Evolutionary conservation across 2,329 filamentous ascomycete species (phyloP), one percentile per base, ranked within the genome.

Genomic region (Dothideomycetes sp.): DNA sequence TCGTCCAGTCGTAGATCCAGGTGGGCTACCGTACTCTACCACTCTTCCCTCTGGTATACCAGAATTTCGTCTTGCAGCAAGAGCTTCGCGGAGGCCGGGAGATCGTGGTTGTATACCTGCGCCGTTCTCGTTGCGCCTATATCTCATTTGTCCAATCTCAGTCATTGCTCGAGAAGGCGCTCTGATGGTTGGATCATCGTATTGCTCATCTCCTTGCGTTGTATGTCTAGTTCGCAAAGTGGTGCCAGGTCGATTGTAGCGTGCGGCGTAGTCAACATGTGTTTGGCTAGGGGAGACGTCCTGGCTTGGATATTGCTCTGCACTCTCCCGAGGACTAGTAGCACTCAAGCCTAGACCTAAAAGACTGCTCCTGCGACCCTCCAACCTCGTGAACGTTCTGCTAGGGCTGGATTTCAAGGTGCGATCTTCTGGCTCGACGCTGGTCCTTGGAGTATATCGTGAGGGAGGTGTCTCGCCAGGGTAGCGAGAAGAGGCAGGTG

Each of bases 121-220:
- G 11, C 11, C 33, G 18, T 31, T 27, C 30, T 33, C 38, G 29
- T 24, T 31, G 15, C 33, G 18, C 9, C 35, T 31, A 5, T 36
- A 35, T 34, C 38, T 50, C 41, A 35, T 43, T 32, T 36, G 40
- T 3, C 59, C 55, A 41, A 63, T 55, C 34, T 69, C 66, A 4
- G 66, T 70, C 59, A 65, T 60, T 5, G 67, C 66, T 24, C 67
- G 63, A 12, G 66, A 69, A n/a, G 61, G 63, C 5, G 64, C 60
- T 16, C 67, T 62, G 10, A 64, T 45, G 1, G 58, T 62, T 2
- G 56, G 51, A 10, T 63, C 59, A n/a, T 64, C 61, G 8, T 56
- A 52, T 7, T 57, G 54, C 19, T 53, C 50, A 11, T 50, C 48
- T 15, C 56, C 55, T 18, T 48, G 47, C 19, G 43, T 45, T 10